Evolutionary conservation across 805 yeast species (phyloP).

Genomic region (Kazachstania psychrophila): DNA sequence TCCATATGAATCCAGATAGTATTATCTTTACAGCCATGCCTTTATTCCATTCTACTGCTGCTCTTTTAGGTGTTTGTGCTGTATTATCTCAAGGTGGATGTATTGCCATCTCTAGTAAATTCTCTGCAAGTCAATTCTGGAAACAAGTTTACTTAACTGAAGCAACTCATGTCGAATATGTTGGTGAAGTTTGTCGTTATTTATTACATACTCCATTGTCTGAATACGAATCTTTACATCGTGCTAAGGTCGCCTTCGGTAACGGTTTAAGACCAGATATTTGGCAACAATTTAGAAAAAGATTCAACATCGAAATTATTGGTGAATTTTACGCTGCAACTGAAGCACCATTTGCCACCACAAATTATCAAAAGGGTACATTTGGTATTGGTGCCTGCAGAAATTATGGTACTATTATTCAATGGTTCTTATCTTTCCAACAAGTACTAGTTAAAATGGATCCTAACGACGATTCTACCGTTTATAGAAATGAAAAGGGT

Average conservation of each 20-base stretch:
- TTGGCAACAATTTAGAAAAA: conserved; percentile 69
- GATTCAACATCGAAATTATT: conserved; percentile 65
- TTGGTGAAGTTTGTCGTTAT: conserved; percentile 91
- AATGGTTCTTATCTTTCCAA: conserved; percentile 39
- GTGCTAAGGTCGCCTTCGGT: conserved; percentile 68
- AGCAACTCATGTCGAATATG: conserved; percentile 84
- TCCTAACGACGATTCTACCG: conserved; percentile 62
- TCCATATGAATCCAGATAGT: conserved; percentile 46
- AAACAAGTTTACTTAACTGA: conserved; percentile 63
- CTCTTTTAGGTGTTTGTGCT: conserved; percentile 75
- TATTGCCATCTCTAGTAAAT: conserved; percentile 68
- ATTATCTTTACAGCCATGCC: conserved; percentile 89
- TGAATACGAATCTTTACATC: conserved; percentile 56
- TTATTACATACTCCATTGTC: conserved; percentile 56
- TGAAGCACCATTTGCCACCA: conserved; percentile 83
- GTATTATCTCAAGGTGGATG: conserved; percentile 59
- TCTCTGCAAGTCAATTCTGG: conserved; percentile 82
- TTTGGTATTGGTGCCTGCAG: conserved; percentile 85
- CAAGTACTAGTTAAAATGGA: conserved; percentile 67
- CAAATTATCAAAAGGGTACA: conserved; percentile 67
- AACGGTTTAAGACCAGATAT: conserved; percentile 86
- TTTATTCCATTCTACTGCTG: conserved; percentile 88
- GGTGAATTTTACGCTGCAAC: conserved; percentile 94
- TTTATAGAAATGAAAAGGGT: conserved; percentile 65
- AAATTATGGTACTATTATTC: conserved; percentile 58